Conservation (phyloP, 495 filamentous ascomycete genomes). For the Neurospora discreta region DNA sequence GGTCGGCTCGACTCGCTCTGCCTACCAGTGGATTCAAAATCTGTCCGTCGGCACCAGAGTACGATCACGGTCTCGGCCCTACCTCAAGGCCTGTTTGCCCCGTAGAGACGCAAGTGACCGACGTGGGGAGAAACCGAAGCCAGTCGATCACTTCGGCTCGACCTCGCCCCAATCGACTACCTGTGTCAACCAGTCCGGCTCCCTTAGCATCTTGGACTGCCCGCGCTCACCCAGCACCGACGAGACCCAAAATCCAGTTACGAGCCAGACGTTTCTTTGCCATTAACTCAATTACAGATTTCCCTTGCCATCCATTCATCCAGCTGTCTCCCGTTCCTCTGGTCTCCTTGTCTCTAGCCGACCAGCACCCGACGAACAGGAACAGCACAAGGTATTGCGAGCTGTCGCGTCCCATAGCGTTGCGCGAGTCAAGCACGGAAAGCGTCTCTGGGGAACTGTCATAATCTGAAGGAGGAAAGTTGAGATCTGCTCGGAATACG, state of each 20-base stretch:
- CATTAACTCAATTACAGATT: background rate
- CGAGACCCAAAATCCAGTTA: background rate
- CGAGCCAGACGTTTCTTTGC: background rate
- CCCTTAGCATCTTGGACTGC: background rate
- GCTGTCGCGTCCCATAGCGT: background rate
- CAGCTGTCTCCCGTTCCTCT: background rate
- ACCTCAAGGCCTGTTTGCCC: background rate
- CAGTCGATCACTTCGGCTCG: background rate
- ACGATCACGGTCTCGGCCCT: background rate
- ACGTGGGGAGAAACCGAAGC: background rate
- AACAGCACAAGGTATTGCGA: background rate
- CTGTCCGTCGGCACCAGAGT: background rate
- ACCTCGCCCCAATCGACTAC: background rate
- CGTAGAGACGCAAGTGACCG: background rate
- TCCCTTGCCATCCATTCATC: background rate
- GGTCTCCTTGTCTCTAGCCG: background rate
- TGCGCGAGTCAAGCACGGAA: background rate
- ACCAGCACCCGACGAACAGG: background rate
- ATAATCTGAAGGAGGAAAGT: background rate
- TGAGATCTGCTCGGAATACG: background rate
- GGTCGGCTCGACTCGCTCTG: background rate
- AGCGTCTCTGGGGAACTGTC: background rate
- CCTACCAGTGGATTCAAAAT: background rate
- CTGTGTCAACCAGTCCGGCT: background rate
- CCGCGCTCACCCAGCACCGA: background rate